Conservation (phyloP, 1,284 basidiomycete species). For the Caloboletus inedulis region DNA sequence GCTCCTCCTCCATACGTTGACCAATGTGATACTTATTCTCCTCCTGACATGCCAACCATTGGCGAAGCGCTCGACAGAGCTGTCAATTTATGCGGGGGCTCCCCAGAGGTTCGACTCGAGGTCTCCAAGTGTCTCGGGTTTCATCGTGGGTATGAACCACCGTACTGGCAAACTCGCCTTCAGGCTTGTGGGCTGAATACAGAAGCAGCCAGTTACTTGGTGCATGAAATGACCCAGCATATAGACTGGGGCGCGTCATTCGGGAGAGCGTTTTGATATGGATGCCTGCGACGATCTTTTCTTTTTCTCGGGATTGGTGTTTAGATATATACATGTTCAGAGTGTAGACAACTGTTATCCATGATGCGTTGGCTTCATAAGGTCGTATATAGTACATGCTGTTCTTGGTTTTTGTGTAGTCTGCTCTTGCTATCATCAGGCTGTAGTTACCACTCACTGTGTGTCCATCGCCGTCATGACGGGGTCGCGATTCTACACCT, state of each 20-base stretch:
- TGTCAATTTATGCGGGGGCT: slow-evolving; percentile 16
- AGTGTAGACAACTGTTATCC: not conserved
- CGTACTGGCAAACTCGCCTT: slow-evolving; percentile 29
- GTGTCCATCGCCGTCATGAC: not conserved
- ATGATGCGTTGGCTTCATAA: not conserved
- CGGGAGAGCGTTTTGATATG: slow-evolving; percentile 6
- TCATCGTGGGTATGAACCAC: slow-evolving; percentile 27
- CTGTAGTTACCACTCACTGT: not conserved
- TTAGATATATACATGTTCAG: not conserved
- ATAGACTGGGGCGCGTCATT: slow-evolving; percentile 21
- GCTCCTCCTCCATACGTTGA: slow-evolving; percentile 21
- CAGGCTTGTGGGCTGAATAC: slow-evolving; percentile 22
- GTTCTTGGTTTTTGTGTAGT: not conserved
- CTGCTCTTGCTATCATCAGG: not conserved
- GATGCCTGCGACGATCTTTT: not conserved
- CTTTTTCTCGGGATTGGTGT: not conserved
- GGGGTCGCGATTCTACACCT: not conserved
- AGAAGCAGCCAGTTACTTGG: slow-evolving; percentile 16
- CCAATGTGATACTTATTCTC: slow-evolving; percentile 1
- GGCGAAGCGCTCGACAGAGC: slow-evolving; percentile 26
- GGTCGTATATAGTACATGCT: not conserved
- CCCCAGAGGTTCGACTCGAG: slow-evolving; percentile 19
- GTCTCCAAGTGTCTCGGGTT: slow-evolving; percentile 26
- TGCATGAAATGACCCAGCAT: slow-evolving; percentile 31
- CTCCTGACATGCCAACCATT: slow-evolving; percentile 7